These are phyloP conservation scores for Candida hungchunana DNA, from an alignment of 805 yeast genomes.

Conservation along the genomic window DNA sequence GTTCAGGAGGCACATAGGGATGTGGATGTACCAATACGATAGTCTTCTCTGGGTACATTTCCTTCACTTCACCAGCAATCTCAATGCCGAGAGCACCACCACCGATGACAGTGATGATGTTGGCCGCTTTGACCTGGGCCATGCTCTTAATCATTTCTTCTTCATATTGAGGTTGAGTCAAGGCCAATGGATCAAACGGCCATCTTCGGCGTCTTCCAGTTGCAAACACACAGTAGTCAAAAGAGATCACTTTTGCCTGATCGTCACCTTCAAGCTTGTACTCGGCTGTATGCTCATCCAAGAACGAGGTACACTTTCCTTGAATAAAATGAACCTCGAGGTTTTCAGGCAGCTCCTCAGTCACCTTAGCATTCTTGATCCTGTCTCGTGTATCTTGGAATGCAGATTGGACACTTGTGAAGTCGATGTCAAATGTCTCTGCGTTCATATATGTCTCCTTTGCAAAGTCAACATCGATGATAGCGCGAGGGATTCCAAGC, in stretches of 20 bases:
- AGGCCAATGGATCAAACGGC: conserved; percentile 51
- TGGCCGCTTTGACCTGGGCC: conserved; percentile 30
- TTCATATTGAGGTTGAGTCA: conserved; percentile 32
- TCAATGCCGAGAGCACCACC: conserved; percentile 53
- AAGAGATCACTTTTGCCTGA: conserved; percentile 26
- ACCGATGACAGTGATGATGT: conserved; percentile 43
- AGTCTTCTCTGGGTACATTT: conserved; percentile 32
- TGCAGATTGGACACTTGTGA: conserved; percentile 33
- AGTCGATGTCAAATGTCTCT: conserved; percentile 23
- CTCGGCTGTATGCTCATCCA: conserved; percentile 19
- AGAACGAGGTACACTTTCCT: conserved; percentile 23
- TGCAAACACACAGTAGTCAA: conserved; percentile 45
- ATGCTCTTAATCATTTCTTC: conserved; percentile 39
- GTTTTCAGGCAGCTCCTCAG: conserved; percentile 14
- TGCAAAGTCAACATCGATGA: conserved; percentile 36
- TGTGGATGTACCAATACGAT: conserved; percentile 41
- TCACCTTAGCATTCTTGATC: conserved; percentile 3
- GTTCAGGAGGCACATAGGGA: conserved; percentile 37
- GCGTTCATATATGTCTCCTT: conserved; percentile 29
- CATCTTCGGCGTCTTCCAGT: conserved; percentile 48
- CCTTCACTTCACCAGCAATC: conserved; percentile 44
- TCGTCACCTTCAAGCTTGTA: conserved; percentile 22
- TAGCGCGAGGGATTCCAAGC: conserved; percentile 36
- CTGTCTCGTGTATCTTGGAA: conserved; percentile 27
- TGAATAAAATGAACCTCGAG: conserved; percentile 21